Base-by-base conservation (phyloP, 2,329 filamentous ascomycete species). In the Cladorrhinum sp. region DNA sequence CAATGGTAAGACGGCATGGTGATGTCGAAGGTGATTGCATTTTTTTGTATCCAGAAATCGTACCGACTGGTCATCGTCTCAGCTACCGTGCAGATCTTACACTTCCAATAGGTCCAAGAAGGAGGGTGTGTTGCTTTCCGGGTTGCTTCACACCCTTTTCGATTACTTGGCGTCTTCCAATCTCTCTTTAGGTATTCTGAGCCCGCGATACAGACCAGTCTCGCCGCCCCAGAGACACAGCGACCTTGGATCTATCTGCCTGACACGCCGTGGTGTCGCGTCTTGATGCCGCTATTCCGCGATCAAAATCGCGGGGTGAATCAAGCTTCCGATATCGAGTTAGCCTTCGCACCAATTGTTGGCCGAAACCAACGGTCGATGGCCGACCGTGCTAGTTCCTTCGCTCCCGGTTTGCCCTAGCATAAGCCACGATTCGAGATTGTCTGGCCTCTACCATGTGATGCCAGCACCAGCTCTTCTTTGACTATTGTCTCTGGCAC, bases 41-140 rank as follows among this genome's bases (percentile, higher is more conserved):
- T 20, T 45, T 45, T n/a, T 29, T 36, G 48, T 38, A 27, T 56
- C 56, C 16, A 51, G 38, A 51, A 50, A 22, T 32, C 58, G 25
- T 27, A 50, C 53, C 56, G 32, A 55, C 57, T 54, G 24, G 58
- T 53, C 27, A 24, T 53, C 50, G 58, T 57, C 56, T 51, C 56
- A 57, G 27, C 22, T 18, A 23, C 48, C 27, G 53, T 55, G 59
- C 59, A 57, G 53, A 59, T 58, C 59, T 53, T 50, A 49, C 38
- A 24, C 24, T 58, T 25, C 16, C 38, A 36, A 52, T 41, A 49
- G 54, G 23, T 45, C 27, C 54, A 54, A 38, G 24, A 4, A 29
- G 50, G 54, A 61, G 54, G 59, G 61, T 65, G 63, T 62, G 63
- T 41, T 59, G 52, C 49, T 62, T 62, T 59, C 57, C 57, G 59